Evolutionary conservation across 768 basidiomycete genomes (phyloP), one percentile per base, ranked within the genome.

Genomic region (Tulasnella sp.): DNA sequence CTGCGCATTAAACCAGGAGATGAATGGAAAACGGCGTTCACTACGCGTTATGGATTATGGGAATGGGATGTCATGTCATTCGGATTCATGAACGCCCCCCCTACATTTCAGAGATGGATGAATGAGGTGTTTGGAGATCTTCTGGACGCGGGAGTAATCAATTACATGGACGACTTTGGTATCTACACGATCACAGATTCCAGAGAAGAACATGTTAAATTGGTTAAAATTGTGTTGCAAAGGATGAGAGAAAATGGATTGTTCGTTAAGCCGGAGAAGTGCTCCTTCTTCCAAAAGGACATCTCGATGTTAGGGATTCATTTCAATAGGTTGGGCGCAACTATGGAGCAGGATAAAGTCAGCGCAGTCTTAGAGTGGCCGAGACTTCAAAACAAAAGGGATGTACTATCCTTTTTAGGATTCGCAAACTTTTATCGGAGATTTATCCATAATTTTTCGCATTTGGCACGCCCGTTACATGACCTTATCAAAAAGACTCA

Each of bases 381-480:
- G 8, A 32, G 8, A 10, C 62, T 62, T 3, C 34, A 16, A 2
- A 58, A 19, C 12, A 42, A 59, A 20, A 56, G 45, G 33, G 58
- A 59, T 19, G 31, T 61, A 1, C 62, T 55, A 34, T 45, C 52
- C 6, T 63, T 62, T 47, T 34, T 64, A 1, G 62, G 62, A 7
- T 60, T 63, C 53, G 58, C 60, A 8, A 62, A 61, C 59, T 63
- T 59, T 48, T 63, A 63, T 47, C 54, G 60, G 8, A 37, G 59
- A 0, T 63, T 63, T 58, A 62, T 63, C n/a, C n/a, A 39, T 9
- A 29, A 45, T 5, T 63, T 53, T 53, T 58, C 62, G 7, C 1
- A 20, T 5, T 53, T 57, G 29, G 45, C 43, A 4, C 1, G 24
- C 0, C 59, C 60, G 2, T 40, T 63, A 16, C 44, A 45, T n/a